Evolutionary conservation across 2,329 filamentous ascomycete genomes (phyloP), one percentile per base, ranked within the genome.

Genomic region (Penicillium sp.): DNA sequence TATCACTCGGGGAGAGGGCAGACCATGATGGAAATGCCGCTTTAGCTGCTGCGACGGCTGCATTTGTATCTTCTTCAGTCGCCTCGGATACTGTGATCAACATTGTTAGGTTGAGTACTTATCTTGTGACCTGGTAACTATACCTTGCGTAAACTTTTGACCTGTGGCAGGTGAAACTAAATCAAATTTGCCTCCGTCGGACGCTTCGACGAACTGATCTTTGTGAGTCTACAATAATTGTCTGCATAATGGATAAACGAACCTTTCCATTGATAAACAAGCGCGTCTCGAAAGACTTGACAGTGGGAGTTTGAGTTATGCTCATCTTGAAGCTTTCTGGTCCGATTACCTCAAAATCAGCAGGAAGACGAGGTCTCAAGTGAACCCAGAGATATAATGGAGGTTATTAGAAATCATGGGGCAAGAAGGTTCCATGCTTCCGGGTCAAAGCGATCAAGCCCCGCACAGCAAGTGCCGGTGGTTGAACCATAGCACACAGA

Each of bases 1-100:
- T 53, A 5, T 65, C 56, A 14, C 51, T 27, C 1, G 69, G 64
- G 3, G 61, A 46, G 3, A 63, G 53, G 10, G 45, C 67, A 10
- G 67, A 64, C 72, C 72, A 75, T 43, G 67, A 59, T 29, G 71
- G 68, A 29, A 70, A 71, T 6, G 71, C 69, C n/a, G 63, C 65
- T 56, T 71, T 68, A 24, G 71, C 72, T 5, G 68, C 68, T 10
- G 64, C 66, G 8, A 73, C 71, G 5, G 72, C 72, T 13, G 56
- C 56, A 49, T 74, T 66, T 31, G 66, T 64, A 54, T 74, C 72
- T 5, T 64, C 57, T 49, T 54, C 65, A 10, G 53, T 63, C 13
- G 69, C 68, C 56, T 70, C 68, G 2, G 57, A 53, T 31, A 58
- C 59, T 61, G n/a, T 14, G 31, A 24, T 60, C 13, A 10, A 7